These are phyloP conservation scores for Epichloe elymi DNA, from an alignment of 2,329 filamentous ascomycete genomes.

Conservation along the genomic window DNA sequence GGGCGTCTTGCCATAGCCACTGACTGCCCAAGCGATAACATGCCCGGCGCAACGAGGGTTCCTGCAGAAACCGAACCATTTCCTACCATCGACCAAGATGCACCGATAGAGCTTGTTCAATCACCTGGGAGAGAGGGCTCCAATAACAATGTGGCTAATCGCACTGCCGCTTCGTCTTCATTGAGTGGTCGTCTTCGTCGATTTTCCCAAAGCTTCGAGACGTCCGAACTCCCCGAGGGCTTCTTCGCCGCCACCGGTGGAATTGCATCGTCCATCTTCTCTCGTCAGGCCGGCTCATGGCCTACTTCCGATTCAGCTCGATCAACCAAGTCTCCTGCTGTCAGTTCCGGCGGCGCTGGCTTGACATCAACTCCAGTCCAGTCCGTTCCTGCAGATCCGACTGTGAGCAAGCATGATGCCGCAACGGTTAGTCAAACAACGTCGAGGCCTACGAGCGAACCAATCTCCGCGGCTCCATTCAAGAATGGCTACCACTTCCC, in stretches of 20 bases:
- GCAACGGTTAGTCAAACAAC: conserved; percentile 11
- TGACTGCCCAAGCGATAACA: not conserved
- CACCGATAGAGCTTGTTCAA: conserved; percentile 1
- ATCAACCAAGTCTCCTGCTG: conserved; percentile 7
- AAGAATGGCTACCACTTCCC: conserved; percentile 55
- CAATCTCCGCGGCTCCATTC: conserved; percentile 28
- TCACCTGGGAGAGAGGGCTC: conserved; percentile 1
- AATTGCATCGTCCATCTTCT: conserved; percentile 28
- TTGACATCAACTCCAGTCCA: not conserved
- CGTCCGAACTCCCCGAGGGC: conserved; percentile 32
- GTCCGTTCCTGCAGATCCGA: conserved; percentile 1
- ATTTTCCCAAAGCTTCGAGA: conserved; percentile 26
- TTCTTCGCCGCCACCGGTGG: conserved; percentile 34
- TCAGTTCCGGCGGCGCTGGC: not conserved
- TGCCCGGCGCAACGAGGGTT: conserved; percentile 3
- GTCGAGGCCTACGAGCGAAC: conserved; percentile 11
- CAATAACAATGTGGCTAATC: conserved; percentile 9
- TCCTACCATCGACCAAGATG: conserved; percentile 11
- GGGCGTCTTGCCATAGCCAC: not conserved
- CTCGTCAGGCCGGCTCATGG: conserved; percentile 11
- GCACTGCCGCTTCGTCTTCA: conserved; percentile 18
- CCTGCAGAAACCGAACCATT: conserved; percentile 14
- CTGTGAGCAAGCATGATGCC: conserved; percentile 4
- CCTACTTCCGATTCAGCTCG: conserved; percentile 9
- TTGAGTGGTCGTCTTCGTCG: conserved; percentile 20